Conservation (phyloP, 768 basidiomycete species). For the Lyophyllum decastes region DNA sequence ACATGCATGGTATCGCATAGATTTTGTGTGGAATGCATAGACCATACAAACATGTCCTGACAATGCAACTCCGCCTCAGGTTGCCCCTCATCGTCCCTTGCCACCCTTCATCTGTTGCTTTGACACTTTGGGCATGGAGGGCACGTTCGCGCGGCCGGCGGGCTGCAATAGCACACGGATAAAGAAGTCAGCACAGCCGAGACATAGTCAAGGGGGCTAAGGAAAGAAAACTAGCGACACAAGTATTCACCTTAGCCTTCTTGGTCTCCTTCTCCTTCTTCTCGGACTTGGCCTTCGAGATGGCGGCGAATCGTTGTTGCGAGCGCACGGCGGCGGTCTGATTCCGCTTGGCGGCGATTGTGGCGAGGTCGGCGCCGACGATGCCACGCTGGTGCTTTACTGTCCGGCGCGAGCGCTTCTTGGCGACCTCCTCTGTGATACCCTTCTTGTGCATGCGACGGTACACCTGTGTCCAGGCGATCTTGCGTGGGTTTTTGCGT, state of each 20-base stretch:
- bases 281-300: conserved; percentile 92
- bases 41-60: conserved; percentile 27
- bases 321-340: conserved; percentile 85
- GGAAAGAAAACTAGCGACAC: no score
- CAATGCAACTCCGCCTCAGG: conserved; percentile 16
- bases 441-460: conserved; percentile 99
- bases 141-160: conserved; percentile 46
- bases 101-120: conserved; percentile 97
- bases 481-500: conserved; percentile 99
- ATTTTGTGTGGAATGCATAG: conserved; percentile 29
- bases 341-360: conserved; percentile 91
- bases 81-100: conserved; percentile 62
- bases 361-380: conserved; percentile 91
- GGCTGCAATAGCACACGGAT: conserved; percentile 40
- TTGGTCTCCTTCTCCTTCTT: conserved; percentile 96
- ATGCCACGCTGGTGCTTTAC: conserved; percentile 99
- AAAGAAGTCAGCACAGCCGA: background rate
- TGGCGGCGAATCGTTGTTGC: conserved; percentile 82
- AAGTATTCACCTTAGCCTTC: conserved; percentile 82
- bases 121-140: conserved; percentile 80
- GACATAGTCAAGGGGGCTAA: background rate
- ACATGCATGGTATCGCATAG: conserved; percentile 24
- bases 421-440: conserved; percentile 97
- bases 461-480: conserved; percentile 94
- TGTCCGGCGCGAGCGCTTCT: conserved; percentile 96